A percentile compares a stretch with the other conserved stretches of the same genome.
Evolutionary conservation across 306 rosid genomes (phyloP).

Genomic region (Cicer chorassanicum): DNA sequence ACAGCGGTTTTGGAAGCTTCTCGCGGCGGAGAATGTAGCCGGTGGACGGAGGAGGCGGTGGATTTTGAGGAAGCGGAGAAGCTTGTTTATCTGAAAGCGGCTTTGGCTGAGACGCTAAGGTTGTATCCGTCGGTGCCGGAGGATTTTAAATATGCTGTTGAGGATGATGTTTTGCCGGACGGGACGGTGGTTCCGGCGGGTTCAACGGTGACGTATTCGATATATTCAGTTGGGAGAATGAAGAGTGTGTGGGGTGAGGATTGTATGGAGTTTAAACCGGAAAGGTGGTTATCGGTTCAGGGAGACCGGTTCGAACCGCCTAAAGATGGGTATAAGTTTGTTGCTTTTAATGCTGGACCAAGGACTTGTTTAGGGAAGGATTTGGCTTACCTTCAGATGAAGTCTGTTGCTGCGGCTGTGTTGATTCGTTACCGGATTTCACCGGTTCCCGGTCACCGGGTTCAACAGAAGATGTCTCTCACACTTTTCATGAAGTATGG

Average conservation of each 20-base stretch:
- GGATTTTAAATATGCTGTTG: conserved; percentile 73
- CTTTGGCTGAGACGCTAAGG: conserved; percentile 81
- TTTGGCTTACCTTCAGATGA: conserved; percentile 95
- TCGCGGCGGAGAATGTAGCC: conserved; percentile 57
- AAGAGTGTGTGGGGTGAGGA: conserved; percentile 94
- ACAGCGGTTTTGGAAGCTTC: conserved; percentile 51
- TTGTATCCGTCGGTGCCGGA: conserved; percentile 88
- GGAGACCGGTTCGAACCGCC: conserved; percentile 76
- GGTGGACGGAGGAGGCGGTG: conserved; percentile 77
- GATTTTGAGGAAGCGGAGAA: conserved; percentile 78
- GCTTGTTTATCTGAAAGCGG: conserved; percentile 79
- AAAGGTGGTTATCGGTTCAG: conserved; percentile 69
- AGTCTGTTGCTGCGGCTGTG: conserved; percentile 87
- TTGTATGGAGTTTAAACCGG: conserved; percentile 91
- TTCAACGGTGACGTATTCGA: conserved; percentile 93
- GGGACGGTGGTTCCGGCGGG: conserved; percentile 85
- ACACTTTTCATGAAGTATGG: conserved; percentile 90
- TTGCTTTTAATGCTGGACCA: conserved; percentile 95
- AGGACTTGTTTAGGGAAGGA: conserved; percentile 95
- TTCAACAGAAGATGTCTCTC: conserved; percentile 92
- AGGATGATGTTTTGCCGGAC: conserved; percentile 83
- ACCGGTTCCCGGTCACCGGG: conserved; percentile 77
- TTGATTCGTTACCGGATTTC: conserved; percentile 76
- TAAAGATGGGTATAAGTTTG: conserved; percentile 70
- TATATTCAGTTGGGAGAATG: conserved; percentile 87